A percentile compares a stretch with the other conserved stretches of the same genome.
Conservation (phyloP, 2,329 filamentous ascomycete species). For the Calonectria multiphialidica region DNA sequence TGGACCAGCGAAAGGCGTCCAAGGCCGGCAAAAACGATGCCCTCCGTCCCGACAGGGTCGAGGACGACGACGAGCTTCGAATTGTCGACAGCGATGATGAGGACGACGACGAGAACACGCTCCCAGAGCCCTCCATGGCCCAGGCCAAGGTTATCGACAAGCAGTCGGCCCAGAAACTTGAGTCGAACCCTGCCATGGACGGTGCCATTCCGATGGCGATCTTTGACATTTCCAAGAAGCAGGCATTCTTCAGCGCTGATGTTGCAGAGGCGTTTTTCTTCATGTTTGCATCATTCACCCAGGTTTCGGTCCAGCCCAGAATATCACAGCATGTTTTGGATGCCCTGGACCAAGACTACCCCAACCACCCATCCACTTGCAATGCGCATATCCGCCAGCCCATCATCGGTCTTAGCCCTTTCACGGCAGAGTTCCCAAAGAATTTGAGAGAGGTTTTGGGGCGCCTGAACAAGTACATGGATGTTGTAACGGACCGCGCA, state of each 20-base stretch:
- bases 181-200: conserved; percentile 84
- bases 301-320: conserved; percentile 72
- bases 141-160: conserved; percentile 60
- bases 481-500: conserved; percentile 58
- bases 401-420: conserved; percentile 72
- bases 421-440: conserved; percentile 78
- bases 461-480: conserved; percentile 66
- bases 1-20: conserved; percentile 78
- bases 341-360: conserved; percentile 69
- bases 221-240: conserved; percentile 86
- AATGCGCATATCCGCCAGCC: conserved; percentile 80
- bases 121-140: conserved; percentile 59
- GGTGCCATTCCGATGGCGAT: conserved; percentile 96
- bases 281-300: conserved; percentile 78
- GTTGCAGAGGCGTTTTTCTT: conserved; percentile 84
- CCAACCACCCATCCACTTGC: conserved; percentile 72
- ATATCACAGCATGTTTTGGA: conserved; percentile 82
- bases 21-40: conserved; percentile 56
- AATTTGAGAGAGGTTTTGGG: conserved; percentile 76
- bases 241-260: conserved; percentile 75
- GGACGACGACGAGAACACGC: conserved; percentile 55
- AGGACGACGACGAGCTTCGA: conserved; percentile 62
- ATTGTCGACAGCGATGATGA: conserved; percentile 60
- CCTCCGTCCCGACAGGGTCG: conserved; percentile 60
- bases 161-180: conserved; percentile 63